Base-by-base conservation (phyloP, 129 eudicot species). In the Helianthus tuberosus region DNA sequence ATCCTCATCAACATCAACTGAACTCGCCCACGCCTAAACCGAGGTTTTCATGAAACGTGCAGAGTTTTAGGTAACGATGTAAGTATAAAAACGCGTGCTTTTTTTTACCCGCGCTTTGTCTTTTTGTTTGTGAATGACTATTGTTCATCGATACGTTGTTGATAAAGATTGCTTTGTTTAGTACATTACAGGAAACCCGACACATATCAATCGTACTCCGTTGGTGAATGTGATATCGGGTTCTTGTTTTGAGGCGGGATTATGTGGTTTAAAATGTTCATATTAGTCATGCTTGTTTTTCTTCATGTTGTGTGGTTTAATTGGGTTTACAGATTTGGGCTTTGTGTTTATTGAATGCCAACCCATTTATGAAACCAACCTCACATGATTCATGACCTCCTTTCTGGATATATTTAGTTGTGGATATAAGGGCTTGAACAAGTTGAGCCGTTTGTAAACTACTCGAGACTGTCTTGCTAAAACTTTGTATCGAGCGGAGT, bases 21-120 rank as follows among this genome's bases (percentile, higher is more conserved):
- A 72, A 66, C 59, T 68, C 82, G 3, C 64, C 91, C 23, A 78
- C 65, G 78, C 88, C 91, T 69, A 92, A 89, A 69, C 91, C 98
- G 5, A 89, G 84, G 77, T 92, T 89, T 77, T 51, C 76, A 17
- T 92, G 64, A 60, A 59, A 86, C 51, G 32, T 57, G 75, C 38
- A 1, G 39, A 25, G 39, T 39, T 46, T 58, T 60, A 11, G n/a
- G 39, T 3, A 10, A 3, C 52, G 67, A 65, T 84, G 90, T 78
- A 83, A 77, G 71, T 82, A 74, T 82, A 74, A 59, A 53, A 43
- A 58, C 69, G 74, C 68, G 15, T 27, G 64, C 51, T 63, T 63
- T 73, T 43, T 64, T 59, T 59, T 27, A 59, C 39, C 29, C 64
- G 46, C 15, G 14, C 13, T 77, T 53, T 60, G 60, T 55, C 32